A percentile compares a stretch with the other conserved stretches of the same genome.
Evolutionary conservation across 306 rosid species (phyloP).

Genomic region (Gastrolobium villosum): DNA sequence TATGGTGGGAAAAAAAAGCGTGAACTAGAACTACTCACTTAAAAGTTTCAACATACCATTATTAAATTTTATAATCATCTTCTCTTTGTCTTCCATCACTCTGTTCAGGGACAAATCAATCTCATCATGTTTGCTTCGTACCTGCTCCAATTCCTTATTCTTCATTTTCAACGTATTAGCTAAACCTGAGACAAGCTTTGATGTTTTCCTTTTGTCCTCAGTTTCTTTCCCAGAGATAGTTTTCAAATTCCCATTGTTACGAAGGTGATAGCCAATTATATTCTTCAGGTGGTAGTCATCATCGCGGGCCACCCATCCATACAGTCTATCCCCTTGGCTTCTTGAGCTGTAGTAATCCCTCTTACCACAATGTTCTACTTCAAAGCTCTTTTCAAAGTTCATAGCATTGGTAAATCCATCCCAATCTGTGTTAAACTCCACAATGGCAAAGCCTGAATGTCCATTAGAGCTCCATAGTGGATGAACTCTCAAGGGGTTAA

Average conservation of each 20-base stretch:
- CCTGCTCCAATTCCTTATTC: constrained; percentile 58
- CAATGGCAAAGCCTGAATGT: constrained; percentile 78
- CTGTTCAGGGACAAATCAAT: constrained; percentile 53
- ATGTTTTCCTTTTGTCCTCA: constrained; percentile 49
- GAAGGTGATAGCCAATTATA: constrained; percentile 51
- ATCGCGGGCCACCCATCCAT: constrained; percentile 73
- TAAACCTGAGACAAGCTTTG: constrained; percentile 64
- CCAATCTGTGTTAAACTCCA: constrained; percentile 74
- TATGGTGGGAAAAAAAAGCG: background rate
- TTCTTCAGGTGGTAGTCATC: constrained; percentile 46
- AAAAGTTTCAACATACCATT: constrained; percentile 56
- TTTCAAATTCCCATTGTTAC: constrained; percentile 52
- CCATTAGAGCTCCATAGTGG: constrained; percentile 74
- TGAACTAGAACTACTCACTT: constrained; percentile 17
- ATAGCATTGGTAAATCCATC: constrained; percentile 76
- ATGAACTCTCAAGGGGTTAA: constrained; percentile 71
- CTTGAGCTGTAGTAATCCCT: constrained; percentile 45
- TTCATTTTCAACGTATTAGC: constrained; percentile 59
- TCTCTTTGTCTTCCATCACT: constrained; percentile 59
- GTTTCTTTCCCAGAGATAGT: constrained; percentile 58
- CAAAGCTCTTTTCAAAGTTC: constrained; percentile 73
- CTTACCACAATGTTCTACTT: constrained; percentile 61
- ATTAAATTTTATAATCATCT: constrained; percentile 51
- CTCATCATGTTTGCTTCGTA: constrained; percentile 50
- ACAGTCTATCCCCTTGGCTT: constrained; percentile 55